These are phyloP conservation scores for Psophocarpus tetragonolobus DNA, from an alignment of 306 rosid species.

Conservation along the genomic window DNA sequence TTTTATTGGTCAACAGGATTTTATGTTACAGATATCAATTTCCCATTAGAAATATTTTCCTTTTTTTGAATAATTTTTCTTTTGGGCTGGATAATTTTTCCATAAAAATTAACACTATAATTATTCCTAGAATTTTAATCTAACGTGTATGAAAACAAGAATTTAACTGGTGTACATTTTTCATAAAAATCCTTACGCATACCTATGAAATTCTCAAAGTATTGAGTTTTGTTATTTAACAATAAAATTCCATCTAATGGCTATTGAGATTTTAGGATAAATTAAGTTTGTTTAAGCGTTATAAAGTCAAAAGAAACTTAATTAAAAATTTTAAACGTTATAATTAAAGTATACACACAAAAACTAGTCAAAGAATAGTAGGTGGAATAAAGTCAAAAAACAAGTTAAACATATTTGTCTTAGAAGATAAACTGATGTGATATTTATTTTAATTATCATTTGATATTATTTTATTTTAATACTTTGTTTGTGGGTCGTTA, in stretches of 20 bases:
- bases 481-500: not conserved
- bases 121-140: not conserved
- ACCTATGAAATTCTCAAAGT: too few relatives aligned
- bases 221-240: not conserved
- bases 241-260: not conserved
- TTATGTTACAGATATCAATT: not conserved
- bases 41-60: not conserved
- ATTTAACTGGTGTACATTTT: too few relatives aligned
- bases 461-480: not conserved
- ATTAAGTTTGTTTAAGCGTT: not conserved
- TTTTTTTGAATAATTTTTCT: not conserved
- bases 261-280: not conserved
- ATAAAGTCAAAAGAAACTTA: not conserved
- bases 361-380: too few relatives aligned
- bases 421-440: not conserved
- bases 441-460: not conserved
- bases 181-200: too few relatives aligned
- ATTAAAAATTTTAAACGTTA: not conserved
- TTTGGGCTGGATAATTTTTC: not conserved
- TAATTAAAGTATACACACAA: too few relatives aligned
- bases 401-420: not conserved
- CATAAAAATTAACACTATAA: not conserved
- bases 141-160: too few relatives aligned
- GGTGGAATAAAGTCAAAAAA: not conserved
- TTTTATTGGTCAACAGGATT: not conserved